Evolutionary conservation across 768 basidiomycete species (phyloP).

Genomic region (Auricularia heimuer): DNA sequence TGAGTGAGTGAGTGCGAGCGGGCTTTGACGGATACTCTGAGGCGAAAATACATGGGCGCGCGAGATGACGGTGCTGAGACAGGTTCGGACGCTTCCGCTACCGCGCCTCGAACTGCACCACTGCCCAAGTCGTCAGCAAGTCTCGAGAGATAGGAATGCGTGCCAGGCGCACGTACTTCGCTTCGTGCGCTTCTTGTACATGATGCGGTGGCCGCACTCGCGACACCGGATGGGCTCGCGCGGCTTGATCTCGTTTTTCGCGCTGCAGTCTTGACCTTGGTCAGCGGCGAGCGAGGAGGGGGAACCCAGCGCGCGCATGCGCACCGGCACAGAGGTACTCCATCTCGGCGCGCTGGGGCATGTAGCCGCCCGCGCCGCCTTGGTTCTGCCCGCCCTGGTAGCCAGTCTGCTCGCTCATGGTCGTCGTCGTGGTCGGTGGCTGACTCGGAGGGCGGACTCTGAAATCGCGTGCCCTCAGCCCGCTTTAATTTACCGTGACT

Average conservation of each 20-base stretch:
- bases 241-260: constrained; percentile 82
- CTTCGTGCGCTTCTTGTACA: constrained; percentile 96
- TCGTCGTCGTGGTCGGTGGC: too few relatives aligned
- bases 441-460: too few relatives aligned
- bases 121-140: constrained; percentile 24
- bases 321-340: constrained; percentile 82
- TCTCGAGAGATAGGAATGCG: not conserved
- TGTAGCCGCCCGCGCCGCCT: not conserved
- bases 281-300: not conserved
- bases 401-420: not conserved
- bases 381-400: not conserved
- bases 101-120: constrained; percentile 82
- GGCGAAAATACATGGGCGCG: too few relatives aligned
- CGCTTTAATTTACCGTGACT: too few relatives aligned
- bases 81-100: constrained; percentile 19
- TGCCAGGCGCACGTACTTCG: constrained; percentile 54
- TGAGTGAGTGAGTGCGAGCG: too few relatives aligned
- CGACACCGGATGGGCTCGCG: constrained; percentile 91
- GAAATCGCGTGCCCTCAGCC: too few relatives aligned
- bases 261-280: constrained; percentile 64
- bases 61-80: not conserved
- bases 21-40: too few relatives aligned
- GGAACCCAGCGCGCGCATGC: constrained; percentile 9
- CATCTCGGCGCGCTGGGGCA: constrained; percentile 37
- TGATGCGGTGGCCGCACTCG: constrained; percentile 95